Base-by-base conservation (phyloP, 2,329 filamentous ascomycete genomes). In the Cladorrhinum sp. region DNA sequence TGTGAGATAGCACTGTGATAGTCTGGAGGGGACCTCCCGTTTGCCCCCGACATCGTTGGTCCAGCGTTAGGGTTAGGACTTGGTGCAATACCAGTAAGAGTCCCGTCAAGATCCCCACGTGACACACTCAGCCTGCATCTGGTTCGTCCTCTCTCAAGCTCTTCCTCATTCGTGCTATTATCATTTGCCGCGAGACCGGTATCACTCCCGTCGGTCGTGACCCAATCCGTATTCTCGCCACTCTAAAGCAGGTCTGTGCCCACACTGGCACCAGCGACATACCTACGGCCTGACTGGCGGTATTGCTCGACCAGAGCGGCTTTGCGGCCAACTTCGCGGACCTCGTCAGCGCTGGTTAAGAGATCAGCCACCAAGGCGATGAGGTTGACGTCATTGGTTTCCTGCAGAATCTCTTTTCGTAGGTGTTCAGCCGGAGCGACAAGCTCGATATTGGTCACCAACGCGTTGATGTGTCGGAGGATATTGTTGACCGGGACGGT, bases 391-490 rank as follows among this genome's bases (percentile, higher is more conserved):
- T 98, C 92, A 69, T 96, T 95, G 63, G 87, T 82, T 76, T 96
- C 90, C 57, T 89, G 86, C 39, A 89, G 79, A 39, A 90, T 84
- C 73, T 96, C 89, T 33, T 83, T 80, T 26, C 86, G 80, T 70
- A 94, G 91, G 0, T 84, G 77, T 68, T 91, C 82, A 1, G 88
- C 81, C 2, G 94, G 92, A 3, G 89, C 86, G 58, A 97, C 83
- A 18, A 98, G 87, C 42, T 90, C 89, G 26, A 97, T 83, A 56
- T 94, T 89, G 55, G 88, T 88, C 64, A 96, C 84, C 46, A 97
- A 87, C 1, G 93, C 89, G 70, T 93, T 90, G 65, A 97, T 92
- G 65, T 91, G 91, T 64, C 95, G 92, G 30, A 99, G 86, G 48
- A 97, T 87, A 1, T 86, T 82, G 70, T 92, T 84, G 6, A 91